Percentiles rank a stretch among this genome's conserved stretches.
Conservation (phyloP, 1,284 basidiomycete genomes). For the Ganoderma lucidum region DNA sequence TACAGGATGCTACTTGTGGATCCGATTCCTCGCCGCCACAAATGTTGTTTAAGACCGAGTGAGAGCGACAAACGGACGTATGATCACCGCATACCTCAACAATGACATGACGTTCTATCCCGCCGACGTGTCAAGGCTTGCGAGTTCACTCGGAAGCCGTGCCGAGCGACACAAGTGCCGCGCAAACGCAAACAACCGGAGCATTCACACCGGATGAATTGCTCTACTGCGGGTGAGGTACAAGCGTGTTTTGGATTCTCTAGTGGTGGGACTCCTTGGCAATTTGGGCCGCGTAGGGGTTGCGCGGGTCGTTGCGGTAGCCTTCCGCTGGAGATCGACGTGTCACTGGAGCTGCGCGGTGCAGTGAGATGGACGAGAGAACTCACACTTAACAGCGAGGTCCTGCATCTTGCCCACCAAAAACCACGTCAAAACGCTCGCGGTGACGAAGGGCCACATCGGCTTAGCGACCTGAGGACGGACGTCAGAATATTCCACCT, state of each 20-base stretch:
- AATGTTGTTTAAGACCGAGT: background rate
- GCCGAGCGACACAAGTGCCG: background rate
- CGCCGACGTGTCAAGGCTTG: background rate
- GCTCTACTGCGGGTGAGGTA: conserved; percentile 19
- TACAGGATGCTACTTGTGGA: background rate
- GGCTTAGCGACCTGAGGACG: conserved; percentile 65
- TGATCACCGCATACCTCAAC: background rate
- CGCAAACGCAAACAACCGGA: background rate
- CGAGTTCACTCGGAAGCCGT: background rate
- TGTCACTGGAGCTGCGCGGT: conserved; percentile 1
- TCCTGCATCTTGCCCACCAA: conserved; percentile 72
- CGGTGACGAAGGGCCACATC: conserved; percentile 79
- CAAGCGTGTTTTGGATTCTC: conserved; percentile 20
- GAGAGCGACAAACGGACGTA: background rate
- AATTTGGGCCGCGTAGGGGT: conserved; percentile 81
- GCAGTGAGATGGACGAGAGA: background rate
- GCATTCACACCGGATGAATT: conserved; percentile 18
- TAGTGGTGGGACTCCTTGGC: conserved; percentile 57
- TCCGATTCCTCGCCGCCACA: background rate
- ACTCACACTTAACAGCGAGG: conserved; percentile 72
- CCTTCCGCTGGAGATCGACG: conserved; percentile 57
- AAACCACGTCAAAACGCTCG: conserved; percentile 69
- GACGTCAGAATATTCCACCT: background rate
- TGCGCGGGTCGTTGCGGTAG: conserved; percentile 77
- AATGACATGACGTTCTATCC: background rate